These are phyloP conservation scores for Austroboletus festivus DNA, from an alignment of 768 basidiomycete species.

Conservation along the genomic window DNA sequence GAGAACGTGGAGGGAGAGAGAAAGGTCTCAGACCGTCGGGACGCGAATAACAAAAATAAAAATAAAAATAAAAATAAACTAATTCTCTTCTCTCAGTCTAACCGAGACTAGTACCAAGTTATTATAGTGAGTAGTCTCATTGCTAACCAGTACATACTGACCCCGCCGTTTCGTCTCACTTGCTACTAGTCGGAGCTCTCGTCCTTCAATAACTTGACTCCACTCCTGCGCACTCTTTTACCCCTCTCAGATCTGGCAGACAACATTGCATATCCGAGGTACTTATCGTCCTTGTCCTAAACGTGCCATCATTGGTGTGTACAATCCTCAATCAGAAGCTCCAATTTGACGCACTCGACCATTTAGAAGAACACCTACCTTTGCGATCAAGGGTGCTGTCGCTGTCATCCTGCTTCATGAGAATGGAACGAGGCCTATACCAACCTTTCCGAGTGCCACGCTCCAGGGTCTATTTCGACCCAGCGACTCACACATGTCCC, in stretches of 20 bases:
- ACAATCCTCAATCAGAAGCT: slow-evolving; percentile 7
- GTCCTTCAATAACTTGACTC: too few relatives aligned
- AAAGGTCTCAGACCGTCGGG: not conserved
- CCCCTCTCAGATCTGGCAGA: slow-evolving; percentile 5
- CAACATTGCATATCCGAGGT: slow-evolving; percentile 13
- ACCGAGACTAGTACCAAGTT: too few relatives aligned
- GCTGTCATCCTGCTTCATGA: slow-evolving; percentile 21
- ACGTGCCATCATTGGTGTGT: slow-evolving; percentile 9
- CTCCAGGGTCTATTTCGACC: slow-evolving; percentile 26
- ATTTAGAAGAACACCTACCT: slow-evolving; percentile 20
- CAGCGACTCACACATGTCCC: slow-evolving; percentile 23
- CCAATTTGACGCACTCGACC: slow-evolving; percentile 20
- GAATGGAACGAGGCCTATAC: slow-evolving; percentile 27
- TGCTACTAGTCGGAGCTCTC: too few relatives aligned
- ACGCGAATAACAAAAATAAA: too few relatives aligned
- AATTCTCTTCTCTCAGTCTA: too few relatives aligned
- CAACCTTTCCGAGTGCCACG: slow-evolving; percentile 22
- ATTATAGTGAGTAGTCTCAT: too few relatives aligned
- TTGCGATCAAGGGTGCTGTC: slow-evolving; percentile 28
- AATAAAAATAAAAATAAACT: too few relatives aligned
- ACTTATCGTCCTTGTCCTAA: slow-evolving; percentile 7
- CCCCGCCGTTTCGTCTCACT: too few relatives aligned
- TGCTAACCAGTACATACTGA: too few relatives aligned
- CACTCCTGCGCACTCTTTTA: slow-evolving; percentile 5
- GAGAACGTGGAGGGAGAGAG: not conserved